Percentiles rank a stretch among this genome's conserved stretches.
Conservation (phyloP, 805 yeast genomes). For the Yarrowia sp. region DNA sequence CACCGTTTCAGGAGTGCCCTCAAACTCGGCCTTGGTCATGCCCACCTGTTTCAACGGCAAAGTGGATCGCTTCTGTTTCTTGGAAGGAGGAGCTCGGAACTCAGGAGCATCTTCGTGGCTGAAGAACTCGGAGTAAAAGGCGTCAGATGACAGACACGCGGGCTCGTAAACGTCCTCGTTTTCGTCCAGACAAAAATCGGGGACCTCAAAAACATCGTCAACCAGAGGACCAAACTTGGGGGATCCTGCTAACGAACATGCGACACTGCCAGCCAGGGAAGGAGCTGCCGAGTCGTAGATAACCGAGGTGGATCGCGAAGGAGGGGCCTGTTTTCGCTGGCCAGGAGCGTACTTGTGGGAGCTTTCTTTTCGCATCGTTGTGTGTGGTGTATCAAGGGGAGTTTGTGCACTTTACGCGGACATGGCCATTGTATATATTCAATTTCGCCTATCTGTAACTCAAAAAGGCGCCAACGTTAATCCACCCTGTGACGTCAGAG, state of each 20-base stretch:
- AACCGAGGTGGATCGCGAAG: slow-evolving; percentile 23
- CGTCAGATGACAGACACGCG: slow-evolving; percentile 19
- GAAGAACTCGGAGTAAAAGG: slow-evolving; percentile 21
- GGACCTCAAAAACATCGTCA: slow-evolving; percentile 2
- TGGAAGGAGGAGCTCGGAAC: background rate
- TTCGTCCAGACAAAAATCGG: slow-evolving; percentile 19
- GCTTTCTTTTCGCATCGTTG: slow-evolving; percentile 17
- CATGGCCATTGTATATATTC: slow-evolving; percentile 12
- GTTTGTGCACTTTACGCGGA: background rate
- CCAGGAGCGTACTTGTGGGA: slow-evolving; percentile 1
- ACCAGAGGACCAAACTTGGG: slow-evolving; percentile 25
- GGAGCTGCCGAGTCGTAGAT: slow-evolving; percentile 23
- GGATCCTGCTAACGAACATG: slow-evolving; percentile 4
- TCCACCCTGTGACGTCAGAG: slow-evolving; percentile 16
- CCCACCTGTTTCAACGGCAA: slow-evolving; percentile 27
- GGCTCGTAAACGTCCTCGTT: slow-evolving; percentile 16
- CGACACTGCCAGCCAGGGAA: slow-evolving; percentile 15
- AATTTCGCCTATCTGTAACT: slow-evolving; percentile 16
- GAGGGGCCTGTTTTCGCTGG: slow-evolving; percentile 27
- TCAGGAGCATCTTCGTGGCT: background rate
- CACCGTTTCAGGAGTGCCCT: slow-evolving; percentile 12
- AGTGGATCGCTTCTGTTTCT: slow-evolving; percentile 11
- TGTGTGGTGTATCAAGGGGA: background rate
- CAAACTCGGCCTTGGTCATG: slow-evolving; percentile 12
- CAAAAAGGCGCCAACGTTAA: background rate